Evolutionary conservation across 2,329 filamentous ascomycete species (phyloP).

Genomic region (Geosmithia morbida): DNA sequence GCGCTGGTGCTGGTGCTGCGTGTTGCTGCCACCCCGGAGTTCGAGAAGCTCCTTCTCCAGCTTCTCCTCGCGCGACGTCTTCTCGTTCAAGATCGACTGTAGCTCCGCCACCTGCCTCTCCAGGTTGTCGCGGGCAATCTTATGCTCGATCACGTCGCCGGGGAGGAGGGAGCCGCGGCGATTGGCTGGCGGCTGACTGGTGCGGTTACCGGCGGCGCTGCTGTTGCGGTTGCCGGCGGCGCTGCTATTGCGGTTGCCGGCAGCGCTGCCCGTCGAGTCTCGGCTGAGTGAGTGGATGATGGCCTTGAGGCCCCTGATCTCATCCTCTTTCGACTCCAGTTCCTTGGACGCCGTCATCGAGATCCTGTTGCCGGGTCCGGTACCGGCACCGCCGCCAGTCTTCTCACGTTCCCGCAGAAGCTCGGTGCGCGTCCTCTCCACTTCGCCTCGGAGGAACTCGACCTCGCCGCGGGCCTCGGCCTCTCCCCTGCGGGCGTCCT

Average conservation of each 20-base stretch:
- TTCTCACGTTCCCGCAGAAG: conserved; percentile 80
- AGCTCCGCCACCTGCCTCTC: conserved; percentile 73
- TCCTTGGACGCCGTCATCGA: conserved; percentile 36
- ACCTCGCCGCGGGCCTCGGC: conserved; percentile 92
- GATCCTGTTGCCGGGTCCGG: not conserved
- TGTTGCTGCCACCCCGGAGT: conserved; percentile 33
- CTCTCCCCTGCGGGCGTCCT: conserved; percentile 87
- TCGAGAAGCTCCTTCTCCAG: conserved; percentile 68
- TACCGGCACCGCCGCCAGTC: conserved; percentile 18
- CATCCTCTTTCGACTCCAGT: conserved; percentile 87
- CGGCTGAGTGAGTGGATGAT: conserved; percentile 93
- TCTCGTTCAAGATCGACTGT: conserved; percentile 57
- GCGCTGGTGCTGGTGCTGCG: conserved; percentile 2
- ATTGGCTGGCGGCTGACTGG: not conserved
- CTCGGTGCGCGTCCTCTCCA: conserved; percentile 81
- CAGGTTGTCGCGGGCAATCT: conserved; percentile 42
- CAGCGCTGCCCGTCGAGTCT: conserved; percentile 40
- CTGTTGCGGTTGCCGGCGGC: not conserved
- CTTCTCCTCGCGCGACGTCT: conserved; percentile 64
- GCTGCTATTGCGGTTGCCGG: not conserved
- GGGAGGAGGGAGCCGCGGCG: conserved; percentile 18
- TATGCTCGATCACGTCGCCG: conserved; percentile 14
- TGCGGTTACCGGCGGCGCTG: not conserved
- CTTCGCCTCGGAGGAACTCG: conserved; percentile 87
- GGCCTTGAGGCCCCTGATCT: conserved; percentile 91